Evolutionary conservation across 78 protist species (phyloP), one percentile per base, ranked within the genome.

Genomic region (Polysphondylium violaceum): DNA sequence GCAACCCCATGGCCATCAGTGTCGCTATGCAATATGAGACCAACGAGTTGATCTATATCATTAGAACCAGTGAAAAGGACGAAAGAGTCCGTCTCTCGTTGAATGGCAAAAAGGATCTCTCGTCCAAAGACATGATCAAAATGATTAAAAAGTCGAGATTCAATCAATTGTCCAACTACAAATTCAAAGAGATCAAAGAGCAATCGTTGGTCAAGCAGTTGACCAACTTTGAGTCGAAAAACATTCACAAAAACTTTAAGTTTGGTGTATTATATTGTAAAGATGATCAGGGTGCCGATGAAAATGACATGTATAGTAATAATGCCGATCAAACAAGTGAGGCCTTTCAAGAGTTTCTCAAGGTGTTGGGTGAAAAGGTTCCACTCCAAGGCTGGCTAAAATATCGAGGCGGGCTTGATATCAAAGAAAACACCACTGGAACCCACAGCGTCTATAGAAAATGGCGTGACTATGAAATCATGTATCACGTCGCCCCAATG

Each of bases 401-500:
- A 3, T 95, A 83, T 77, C 56, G 94, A 43, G 97, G 97, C 27
- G 97, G 96, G 0, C 69, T 95, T 7, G 95, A 95, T 23, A 60
- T 72, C 11, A 61, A 50, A 51, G 93, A 72, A 23, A 58, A 77
- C 41, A 58, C 86, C n/a, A 88, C 96, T 7, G 97, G 97, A 0
- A 41, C 79, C 17, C 74, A 93, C 51, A 27, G 74, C 9, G 17
- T 93, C 43, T 89, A 72, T 27, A 61, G 86, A 17, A 65, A 55
- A 5, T 75, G 88, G 88, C 25, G 72, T 19, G 89, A 86, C 74
- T 76, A 61, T 41, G 94, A 95, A 67, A 35, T 95, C 58, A 95
- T 95, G 95, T 95, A 73, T 53, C 97, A 95, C 59, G 95, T 95
- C 0, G 76, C 96, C 3, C 91, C 95, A 7, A 76, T 83, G 78